phyloP scores from a whole-genome alignment of 177 flowering plant species.

The Vitis hybrid region DNA sequence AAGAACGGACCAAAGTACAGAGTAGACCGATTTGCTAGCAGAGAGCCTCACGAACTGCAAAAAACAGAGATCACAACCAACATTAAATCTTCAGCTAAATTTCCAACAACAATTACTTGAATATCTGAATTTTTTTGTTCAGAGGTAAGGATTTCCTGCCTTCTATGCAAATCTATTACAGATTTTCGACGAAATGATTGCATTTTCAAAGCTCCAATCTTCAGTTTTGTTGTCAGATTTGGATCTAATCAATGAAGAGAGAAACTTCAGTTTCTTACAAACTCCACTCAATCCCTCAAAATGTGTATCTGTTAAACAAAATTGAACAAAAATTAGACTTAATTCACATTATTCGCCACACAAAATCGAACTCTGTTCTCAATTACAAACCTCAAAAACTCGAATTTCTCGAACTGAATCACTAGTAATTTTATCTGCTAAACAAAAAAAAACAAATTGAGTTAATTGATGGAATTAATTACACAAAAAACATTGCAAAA shows the following conservation, averaged over 20 bases:
- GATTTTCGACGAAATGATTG: slow-evolving; percentile 5
- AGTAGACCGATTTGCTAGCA: neutral
- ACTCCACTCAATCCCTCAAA: slow-evolving; percentile 2
- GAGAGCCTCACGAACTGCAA: slow-evolving; percentile 10
- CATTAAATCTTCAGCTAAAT: neutral
- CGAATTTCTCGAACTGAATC: neutral
- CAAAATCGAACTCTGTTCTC: slow-evolving; percentile 5
- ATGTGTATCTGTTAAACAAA: slow-evolving; percentile 14
- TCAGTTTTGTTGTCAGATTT: slow-evolving; percentile 4
- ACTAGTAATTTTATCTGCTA: too few species aligned
- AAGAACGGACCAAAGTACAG: too few species aligned
- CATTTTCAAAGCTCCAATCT: slow-evolving; percentile 14
- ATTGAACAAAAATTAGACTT: neutral
- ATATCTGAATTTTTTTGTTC: neutral
- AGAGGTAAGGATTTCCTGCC: slow-evolving; percentile 12
- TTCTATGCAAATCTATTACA: slow-evolving; percentile 6
- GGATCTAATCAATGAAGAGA: slow-evolving; percentile 6
- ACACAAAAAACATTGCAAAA: too few species aligned
- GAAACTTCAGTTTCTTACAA: slow-evolving; percentile 1
- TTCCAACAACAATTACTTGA: neutral
- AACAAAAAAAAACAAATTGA: too few species aligned
- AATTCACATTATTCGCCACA: neutral
- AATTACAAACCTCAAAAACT: slow-evolving; percentile 17
- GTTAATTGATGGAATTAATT: too few species aligned
- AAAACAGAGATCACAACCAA: neutral